Conservation (phyloP, 2,329 filamentous ascomycete genomes). For the Phyllosticta capitalensis region DNA sequence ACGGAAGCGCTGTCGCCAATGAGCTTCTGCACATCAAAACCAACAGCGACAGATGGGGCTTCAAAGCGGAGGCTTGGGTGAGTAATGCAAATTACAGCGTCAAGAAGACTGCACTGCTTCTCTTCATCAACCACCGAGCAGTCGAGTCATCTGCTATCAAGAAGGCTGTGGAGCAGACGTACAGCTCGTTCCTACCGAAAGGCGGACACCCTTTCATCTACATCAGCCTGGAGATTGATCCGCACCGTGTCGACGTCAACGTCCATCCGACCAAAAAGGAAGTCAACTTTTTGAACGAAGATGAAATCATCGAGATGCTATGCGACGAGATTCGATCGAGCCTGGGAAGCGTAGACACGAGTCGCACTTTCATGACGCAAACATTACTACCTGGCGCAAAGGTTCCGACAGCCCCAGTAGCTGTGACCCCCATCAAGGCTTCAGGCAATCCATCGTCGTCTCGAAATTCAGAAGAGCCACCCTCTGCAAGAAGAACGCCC, state of each 20-base stretch:
- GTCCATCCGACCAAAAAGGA: constrained; percentile 95
- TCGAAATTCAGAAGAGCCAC: background rate
- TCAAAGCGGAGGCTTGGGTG: constrained; percentile 68
- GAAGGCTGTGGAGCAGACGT: constrained; percentile 84
- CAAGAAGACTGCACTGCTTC: constrained; percentile 75
- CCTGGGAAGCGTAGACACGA: constrained; percentile 81
- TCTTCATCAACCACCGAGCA: constrained; percentile 94
- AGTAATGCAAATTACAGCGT: constrained; percentile 93
- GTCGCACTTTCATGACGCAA: constrained; percentile 89
- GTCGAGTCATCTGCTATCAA: constrained; percentile 85
- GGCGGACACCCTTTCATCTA: constrained; percentile 92
- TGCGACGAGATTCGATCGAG: constrained; percentile 70
- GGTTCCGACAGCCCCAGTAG: constrained; percentile 31
- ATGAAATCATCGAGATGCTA: constrained; percentile 83
- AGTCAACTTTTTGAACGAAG: constrained; percentile 94
- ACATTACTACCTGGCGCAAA: constrained; percentile 64
- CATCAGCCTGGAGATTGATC: constrained; percentile 84
- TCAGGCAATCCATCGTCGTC: constrained; percentile 18
- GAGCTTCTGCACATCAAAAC: constrained; percentile 72
- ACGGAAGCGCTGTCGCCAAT: constrained; percentile 75
- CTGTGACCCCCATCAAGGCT: constrained; percentile 7
- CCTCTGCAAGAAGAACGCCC: constrained; percentile 7
- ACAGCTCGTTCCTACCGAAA: constrained; percentile 79
- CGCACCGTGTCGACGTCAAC: constrained; percentile 88
- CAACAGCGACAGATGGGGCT: constrained; percentile 69